These are phyloP conservation scores for Sphagnum magellanicum DNA, from an alignment of 228 moss, liverwort and hornwort species.

Conservation along the genomic window DNA sequence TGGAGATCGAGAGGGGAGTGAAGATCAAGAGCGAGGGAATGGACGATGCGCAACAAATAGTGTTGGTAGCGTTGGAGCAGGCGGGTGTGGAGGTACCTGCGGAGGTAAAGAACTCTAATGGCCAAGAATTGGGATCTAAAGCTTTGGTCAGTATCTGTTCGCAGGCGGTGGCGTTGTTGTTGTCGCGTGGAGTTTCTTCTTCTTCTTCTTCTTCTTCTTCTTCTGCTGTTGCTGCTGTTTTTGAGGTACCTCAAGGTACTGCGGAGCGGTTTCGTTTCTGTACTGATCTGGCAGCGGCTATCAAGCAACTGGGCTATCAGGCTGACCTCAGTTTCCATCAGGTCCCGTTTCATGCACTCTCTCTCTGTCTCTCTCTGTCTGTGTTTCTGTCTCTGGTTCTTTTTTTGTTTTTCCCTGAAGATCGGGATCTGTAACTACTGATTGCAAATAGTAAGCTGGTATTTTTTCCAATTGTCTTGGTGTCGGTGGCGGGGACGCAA, in stretches of 20 bases:
- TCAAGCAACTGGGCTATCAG: slow-evolving; percentile 81
- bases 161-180: slow-evolving; percentile 57
- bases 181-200: slow-evolving; percentile 31
- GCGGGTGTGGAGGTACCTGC: slow-evolving; percentile 68
- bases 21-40: slow-evolving; percentile 18
- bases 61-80: slow-evolving; percentile 82
- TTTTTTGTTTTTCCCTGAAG: neutral
- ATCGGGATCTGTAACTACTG: neutral
- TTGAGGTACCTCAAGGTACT: slow-evolving; percentile 58
- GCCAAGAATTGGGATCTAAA: slow-evolving; percentile 43
- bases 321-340: slow-evolving; percentile 92
- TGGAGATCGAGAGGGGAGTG: neutral
- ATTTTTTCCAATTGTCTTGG: neutral
- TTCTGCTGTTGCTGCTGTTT: slow-evolving; percentile 12
- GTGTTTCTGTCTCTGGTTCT: neutral
- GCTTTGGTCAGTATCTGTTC: slow-evolving; percentile 74
- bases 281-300: slow-evolving; percentile 75
- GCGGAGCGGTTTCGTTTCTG: slow-evolving; percentile 92
- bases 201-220: slow-evolving; percentile 1
- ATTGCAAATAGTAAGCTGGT: neutral
- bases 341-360: slow-evolving; percentile 16
- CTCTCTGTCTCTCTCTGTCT: neutral
- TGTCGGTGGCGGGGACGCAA: no score
- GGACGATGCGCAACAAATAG: slow-evolving; percentile 96
- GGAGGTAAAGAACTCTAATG: slow-evolving; percentile 8